Conservation (phyloP, 208 protist species). For the Leishmania lainsoni region DNA sequence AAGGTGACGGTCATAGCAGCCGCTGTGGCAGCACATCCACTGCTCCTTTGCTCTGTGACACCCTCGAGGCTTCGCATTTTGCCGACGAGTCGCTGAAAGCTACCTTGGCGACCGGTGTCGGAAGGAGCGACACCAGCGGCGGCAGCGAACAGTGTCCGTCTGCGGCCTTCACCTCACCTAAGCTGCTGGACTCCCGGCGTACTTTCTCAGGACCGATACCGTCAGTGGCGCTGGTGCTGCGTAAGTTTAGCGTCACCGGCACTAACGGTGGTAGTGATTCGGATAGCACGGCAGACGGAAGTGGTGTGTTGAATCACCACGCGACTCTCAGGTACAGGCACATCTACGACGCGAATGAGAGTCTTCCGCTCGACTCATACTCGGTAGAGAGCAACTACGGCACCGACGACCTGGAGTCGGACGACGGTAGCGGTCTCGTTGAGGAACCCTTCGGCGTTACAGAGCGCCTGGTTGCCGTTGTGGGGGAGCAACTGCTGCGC, state of each 20-base stretch:
- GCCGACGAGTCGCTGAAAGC: not conserved
- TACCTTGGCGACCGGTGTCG: not conserved
- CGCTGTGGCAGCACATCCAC: not conserved
- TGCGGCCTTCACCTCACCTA: not conserved
- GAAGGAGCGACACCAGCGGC: not conserved
- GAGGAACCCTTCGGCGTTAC: constrained; percentile 60
- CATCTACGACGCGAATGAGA: constrained; percentile 9
- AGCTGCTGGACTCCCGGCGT: constrained; percentile 12
- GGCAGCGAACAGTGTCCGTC: not conserved
- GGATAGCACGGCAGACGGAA: not conserved
- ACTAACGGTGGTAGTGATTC: not conserved
- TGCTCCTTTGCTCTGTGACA: not conserved
- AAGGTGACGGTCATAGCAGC: constrained; percentile 10
- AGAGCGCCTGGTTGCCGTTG: constrained; percentile 83
- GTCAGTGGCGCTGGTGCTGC: not conserved
- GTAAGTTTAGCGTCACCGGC: not conserved
- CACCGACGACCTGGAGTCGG: constrained; percentile 27
- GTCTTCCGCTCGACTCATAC: constrained; percentile 24
- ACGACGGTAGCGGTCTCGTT: constrained; percentile 34
- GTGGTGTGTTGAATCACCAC: not conserved
- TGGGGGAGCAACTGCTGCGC: constrained; percentile 80
- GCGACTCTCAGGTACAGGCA: not conserved
- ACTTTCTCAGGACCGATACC: not conserved
- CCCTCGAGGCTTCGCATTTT: not conserved
- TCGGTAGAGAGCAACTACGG: constrained; percentile 35